These are phyloP conservation scores for Kluyveromyces aestuarii DNA, from an alignment of 805 yeast species.

Conservation along the genomic window DNA sequence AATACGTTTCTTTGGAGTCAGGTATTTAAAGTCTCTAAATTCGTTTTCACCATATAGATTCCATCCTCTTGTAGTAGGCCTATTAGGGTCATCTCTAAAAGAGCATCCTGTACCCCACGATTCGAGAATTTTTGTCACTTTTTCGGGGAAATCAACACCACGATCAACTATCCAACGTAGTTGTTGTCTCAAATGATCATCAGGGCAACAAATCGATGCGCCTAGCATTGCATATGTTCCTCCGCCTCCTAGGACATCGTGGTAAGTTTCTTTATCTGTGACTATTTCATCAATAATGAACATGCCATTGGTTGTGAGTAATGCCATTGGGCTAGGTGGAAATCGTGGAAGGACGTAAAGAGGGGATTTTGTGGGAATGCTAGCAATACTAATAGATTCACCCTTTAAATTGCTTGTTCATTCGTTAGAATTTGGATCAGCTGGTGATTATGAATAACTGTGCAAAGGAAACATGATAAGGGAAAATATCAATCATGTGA, in stretches of 20 bases:
- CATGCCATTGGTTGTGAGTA: slow-evolving; percentile 73
- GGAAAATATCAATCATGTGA: too few relatives aligned
- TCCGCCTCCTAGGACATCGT: slow-evolving; percentile 77
- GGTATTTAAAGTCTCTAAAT: slow-evolving; percentile 49
- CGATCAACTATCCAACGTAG: slow-evolving; percentile 70
- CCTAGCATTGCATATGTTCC: slow-evolving; percentile 79
- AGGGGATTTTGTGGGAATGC: too few relatives aligned
- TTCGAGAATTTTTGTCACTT: slow-evolving; percentile 35
- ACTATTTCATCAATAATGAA: slow-evolving; percentile 83
- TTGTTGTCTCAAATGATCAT: slow-evolving; percentile 19
- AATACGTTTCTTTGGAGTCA: slow-evolving; percentile 54
- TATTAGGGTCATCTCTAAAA: slow-evolving; percentile 39
- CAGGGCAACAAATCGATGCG: slow-evolving; percentile 46
- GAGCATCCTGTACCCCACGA: slow-evolving; percentile 56
- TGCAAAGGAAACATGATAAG: too few relatives aligned
- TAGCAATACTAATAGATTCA: too few relatives aligned
- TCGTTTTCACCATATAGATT: slow-evolving; percentile 63
- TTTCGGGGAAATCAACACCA: slow-evolving; percentile 67
- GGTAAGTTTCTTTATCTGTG: slow-evolving; percentile 27
- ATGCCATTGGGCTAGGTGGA: neutral
- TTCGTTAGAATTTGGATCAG: too few relatives aligned
- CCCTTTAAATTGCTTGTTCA: too few relatives aligned
- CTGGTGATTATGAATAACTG: too few relatives aligned
- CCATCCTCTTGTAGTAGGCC: slow-evolving; percentile 76
- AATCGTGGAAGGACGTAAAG: neutral